These are phyloP conservation scores for Chlorella variabilis DNA, from an alignment of 163 green algal species.

Conservation along the genomic window DNA sequence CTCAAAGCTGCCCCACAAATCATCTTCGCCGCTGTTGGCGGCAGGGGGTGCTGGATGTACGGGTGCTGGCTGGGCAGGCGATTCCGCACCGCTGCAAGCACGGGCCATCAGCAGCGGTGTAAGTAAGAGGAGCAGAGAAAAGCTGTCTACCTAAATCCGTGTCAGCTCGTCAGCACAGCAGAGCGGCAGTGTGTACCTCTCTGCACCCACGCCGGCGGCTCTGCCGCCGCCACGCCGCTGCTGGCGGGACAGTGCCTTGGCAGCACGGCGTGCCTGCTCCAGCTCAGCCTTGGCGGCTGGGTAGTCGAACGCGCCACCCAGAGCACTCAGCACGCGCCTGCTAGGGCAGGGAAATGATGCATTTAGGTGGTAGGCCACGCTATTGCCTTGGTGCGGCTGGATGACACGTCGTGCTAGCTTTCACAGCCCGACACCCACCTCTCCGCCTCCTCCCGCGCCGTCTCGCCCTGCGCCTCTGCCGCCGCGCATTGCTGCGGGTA, in stretches of 20 bases:
- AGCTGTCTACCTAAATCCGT: too few relatives aligned
- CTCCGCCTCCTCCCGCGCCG: neutral
- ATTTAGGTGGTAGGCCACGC: neutral
- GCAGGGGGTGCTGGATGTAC: too few relatives aligned
- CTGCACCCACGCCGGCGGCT: too few relatives aligned
- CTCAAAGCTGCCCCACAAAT: conserved; percentile 27
- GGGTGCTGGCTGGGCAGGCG: too few relatives aligned
- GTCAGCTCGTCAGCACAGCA: too few relatives aligned
- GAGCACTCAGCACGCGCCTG: neutral
- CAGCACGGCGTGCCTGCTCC: neutral
- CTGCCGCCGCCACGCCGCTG: too few relatives aligned
- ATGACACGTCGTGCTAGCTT: too few relatives aligned
- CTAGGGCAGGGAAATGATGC: neutral
- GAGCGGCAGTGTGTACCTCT: too few relatives aligned
- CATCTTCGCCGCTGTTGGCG: neutral
- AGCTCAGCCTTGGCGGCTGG: neutral
- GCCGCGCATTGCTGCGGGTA: conserved; percentile 31
- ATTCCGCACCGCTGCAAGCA: too few relatives aligned
- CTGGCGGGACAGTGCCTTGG: neutral
- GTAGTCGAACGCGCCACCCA: conserved; percentile 6
- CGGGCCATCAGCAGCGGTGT: too few relatives aligned
- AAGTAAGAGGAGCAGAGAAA: too few relatives aligned
- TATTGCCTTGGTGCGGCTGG: too few relatives aligned
- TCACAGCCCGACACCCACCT: neutral
- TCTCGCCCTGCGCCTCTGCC: neutral